Evolutionary conservation across 768 basidiomycete species (phyloP), one percentile per base, ranked within the genome.

Genomic region (Cystobasidium tubakii): DNA sequence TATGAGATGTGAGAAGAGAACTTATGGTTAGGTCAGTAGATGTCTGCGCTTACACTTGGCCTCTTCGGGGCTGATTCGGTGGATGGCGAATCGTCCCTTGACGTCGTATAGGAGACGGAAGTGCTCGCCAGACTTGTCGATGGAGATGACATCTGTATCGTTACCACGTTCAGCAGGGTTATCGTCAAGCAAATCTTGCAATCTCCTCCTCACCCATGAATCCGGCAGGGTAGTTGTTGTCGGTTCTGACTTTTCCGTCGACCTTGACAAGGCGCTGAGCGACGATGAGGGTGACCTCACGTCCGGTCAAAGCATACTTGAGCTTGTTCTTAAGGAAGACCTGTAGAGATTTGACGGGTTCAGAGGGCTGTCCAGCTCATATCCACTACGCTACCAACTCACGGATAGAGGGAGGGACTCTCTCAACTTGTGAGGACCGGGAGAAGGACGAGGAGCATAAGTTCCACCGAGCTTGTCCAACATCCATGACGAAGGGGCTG

Each of bases 21-120:
- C 6, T n/a, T n/a, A n/a, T 1, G 21, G 25, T 15, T 17, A 21
- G 36, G 42, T 33, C 1, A 15, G 21, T 15, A 27, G 10, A 44
- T 13, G 82, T 93, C 92, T 81, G 91, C n/a, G n/a, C 86, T 39
- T 34, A 75, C 74, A 99, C 91, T 84, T 84, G 62, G 95, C 92
- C 83, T 99, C 96, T 84, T 98, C 96, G 50, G 90, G 87, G 69
- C 93, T 93, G 87, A 99, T 98, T 80, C 96, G 92, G 86, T 99
- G 96, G 82, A 98, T 95, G 78, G 93, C 90, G 86, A 99, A 99
- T 78, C 96, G 96, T 78, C 96, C 96, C 86, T 99, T 99, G 84
- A 98, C 89, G 82, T 98, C 96, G 86, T 98, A 98, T 53, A 99
- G 86, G 75, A 98, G 87, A 83, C 96, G 95, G 89, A 98, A 99